Base-by-base conservation (phyloP, 768 basidiomycete genomes). In the Lactarius indigo region DNA sequence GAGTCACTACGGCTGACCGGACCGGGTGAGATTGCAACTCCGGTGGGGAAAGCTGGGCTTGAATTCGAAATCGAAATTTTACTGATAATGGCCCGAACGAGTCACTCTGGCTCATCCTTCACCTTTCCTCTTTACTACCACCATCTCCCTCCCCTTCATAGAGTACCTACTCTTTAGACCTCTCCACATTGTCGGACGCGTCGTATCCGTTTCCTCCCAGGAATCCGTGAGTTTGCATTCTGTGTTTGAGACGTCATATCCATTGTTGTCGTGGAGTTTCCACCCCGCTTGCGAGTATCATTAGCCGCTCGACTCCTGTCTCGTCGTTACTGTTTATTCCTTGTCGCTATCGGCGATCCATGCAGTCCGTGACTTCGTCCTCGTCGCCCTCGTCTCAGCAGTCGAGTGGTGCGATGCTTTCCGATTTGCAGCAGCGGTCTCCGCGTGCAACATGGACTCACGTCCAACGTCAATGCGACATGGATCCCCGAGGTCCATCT, bases 181-280 rank as follows among this genome's bases (percentile, higher is more conserved):
- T 26, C 31, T 28, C 56, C 56, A 47, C 65, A 61, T 69, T 61
- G 70, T 71, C 60, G 17, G 64, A 69, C 42, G 68, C 37, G 52
- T 71, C 57, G 28, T 55, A 65, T 44, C 26, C 35, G 31, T 44
- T 58, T 57, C 33, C 39, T 20, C 12, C 31, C 50, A 57, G 69
- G 68, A 65, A 65, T 64, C 69, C 63, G 70, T 71, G 70, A 71
- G 70, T 71, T 55, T 65, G 64, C 62, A 64, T 70, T 71, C 68
- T 58, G 58, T 69, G 64, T 69, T 63, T 68, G 57, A 54, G 68
- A 61, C 70, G 70, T 65, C 52, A 39, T 60, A 60, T 64, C 61
- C 56, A 69, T 70, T 61, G 68, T 69, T 61, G 57, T 60, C 66
- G 62, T 52, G 57, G 69, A 65, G 64, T 50, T 33, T 39, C 59